Evolutionary conservation across 176 grass and related monocot species (phyloP), one percentile per base, ranked within the genome.

Genomic region (Rhynchospora breviuscula): DNA sequence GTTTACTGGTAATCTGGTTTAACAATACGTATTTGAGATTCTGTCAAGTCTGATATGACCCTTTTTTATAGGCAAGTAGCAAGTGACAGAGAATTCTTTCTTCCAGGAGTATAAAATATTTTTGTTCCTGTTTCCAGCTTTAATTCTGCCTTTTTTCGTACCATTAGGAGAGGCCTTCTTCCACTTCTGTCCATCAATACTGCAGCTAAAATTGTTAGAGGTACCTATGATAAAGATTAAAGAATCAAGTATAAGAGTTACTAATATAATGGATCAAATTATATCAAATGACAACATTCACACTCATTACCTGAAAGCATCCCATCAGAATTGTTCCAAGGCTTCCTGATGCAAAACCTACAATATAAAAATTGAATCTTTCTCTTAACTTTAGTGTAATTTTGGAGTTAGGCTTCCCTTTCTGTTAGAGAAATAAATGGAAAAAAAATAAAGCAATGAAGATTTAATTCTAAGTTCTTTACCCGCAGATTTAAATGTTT

Each of bases 401-500:
- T 75, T 53, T 46, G 71, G 53, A 53, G 26, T 26, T 29, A 15
- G 47, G 46, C 2, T 71, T 57, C 57, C 14, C 31, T 47, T 68
- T 72, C 18, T 10, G 11, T n/a, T 69, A 4, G 4, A 35, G 14
- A 15, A 51, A 51, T 10, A 12, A 73, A 21, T 19, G 3, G 8
- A 59, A 9, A 49, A 80, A 0, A 84, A 78, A 65, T 26, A 5
- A 11, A 45, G 12, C 10, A 18, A n/a, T 8, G 0, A 5, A 13
- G 1, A 80, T 59, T 22, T 49, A 35, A 25, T 49, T 3, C 0
- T n/a, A 69, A 45, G 1, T 51, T 64, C 4, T 54, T 85, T 85
- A 94, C 92, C 92, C 72, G 89, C 92, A 21, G 89, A 94, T 84
- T 84, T 87, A 81, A 94, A 91, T 70, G 75, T 91, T 86, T 91